Percentiles rank a stretch among this genome's conserved stretches.
These are phyloP conservation scores for Saccharomyces pastorianus DNA, from an alignment of 1,139 yeast species.

Conservation along the genomic window DNA sequence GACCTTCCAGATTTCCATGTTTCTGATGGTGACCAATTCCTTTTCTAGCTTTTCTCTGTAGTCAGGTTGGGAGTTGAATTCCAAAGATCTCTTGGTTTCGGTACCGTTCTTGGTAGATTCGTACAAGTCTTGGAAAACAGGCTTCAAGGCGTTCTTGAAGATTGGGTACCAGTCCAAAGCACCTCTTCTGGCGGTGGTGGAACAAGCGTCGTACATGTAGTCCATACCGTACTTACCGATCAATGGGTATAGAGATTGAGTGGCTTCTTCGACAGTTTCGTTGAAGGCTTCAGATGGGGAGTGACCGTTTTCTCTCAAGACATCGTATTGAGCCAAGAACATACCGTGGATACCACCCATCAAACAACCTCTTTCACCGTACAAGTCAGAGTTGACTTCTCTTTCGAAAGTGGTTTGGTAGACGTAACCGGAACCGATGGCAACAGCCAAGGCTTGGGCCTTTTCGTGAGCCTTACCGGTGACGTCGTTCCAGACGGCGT, in stretches of 20 bases:
- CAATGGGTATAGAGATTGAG: constrained; percentile 98
- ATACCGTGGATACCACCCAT: constrained; percentile 99
- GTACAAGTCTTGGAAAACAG: constrained; percentile 93
- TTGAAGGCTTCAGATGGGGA: constrained; percentile 99
- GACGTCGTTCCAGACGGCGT: constrained; percentile 99
- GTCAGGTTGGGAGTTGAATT: constrained; percentile 92
- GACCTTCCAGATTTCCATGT: constrained; percentile 98
- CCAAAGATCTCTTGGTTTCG: constrained; percentile 41
- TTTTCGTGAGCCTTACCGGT: constrained; percentile 98
- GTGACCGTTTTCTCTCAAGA: constrained; percentile 98
- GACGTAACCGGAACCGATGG: constrained; percentile 98
- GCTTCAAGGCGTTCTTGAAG: constrained; percentile 97
- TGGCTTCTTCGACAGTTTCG: constrained; percentile 99
- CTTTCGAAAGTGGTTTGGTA: constrained; percentile 98
- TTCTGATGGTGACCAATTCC: constrained; percentile 88
- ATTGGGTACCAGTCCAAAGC: constrained; percentile 99
- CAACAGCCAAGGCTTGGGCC: constrained; percentile 97
- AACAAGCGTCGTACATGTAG: constrained; percentile 99
- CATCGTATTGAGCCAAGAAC: constrained; percentile 99
- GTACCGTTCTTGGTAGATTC: constrained; percentile 91
- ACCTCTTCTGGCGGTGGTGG: constrained; percentile 99
- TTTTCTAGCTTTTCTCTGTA: constrained; percentile 94
- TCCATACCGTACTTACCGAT: constrained; percentile 99
- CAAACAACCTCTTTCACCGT: constrained; percentile 99
- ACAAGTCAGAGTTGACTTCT: constrained; percentile 97